Evolutionary conservation across 164 flowering plant species (phyloP).

Genomic region (Liriodendron chinense): DNA sequence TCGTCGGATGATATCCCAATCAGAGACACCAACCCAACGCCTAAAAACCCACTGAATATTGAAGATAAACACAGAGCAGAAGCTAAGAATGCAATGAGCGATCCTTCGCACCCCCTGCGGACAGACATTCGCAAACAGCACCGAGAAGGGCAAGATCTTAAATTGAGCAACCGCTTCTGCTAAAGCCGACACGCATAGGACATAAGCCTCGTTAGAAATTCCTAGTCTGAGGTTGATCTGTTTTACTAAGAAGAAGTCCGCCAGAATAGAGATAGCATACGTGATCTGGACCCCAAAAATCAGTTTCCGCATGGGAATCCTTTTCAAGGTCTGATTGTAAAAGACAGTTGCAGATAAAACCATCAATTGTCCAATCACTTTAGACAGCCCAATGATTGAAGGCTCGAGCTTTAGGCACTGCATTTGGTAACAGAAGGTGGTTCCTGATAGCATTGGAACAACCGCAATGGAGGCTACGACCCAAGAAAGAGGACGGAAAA

Average conservation of each 20-base stretch:
- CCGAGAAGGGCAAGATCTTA: conserved; percentile 74
- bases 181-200: conserved; percentile 67
- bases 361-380: conserved; percentile 68
- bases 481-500: conserved; percentile 68
- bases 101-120: conserved; percentile 86
- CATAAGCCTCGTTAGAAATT: conserved; percentile 64
- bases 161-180: conserved; percentile 79
- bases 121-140: conserved; percentile 67
- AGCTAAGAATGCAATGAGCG: conserved; percentile 76
- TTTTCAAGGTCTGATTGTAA: conserved; percentile 59
- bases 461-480: conserved; percentile 60
- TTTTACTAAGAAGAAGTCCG: conserved; percentile 65
- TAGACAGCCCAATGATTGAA: conserved; percentile 73
- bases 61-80: conserved; percentile 71
- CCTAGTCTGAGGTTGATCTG: conserved; percentile 67
- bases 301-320: conserved; percentile 59
- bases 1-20: conserved; percentile 61
- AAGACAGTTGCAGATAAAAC: conserved; percentile 58
- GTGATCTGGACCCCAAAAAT: conserved; percentile 45
- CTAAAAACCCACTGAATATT: conserved; percentile 68
- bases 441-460: conserved; percentile 78
- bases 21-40: conserved; percentile 63
- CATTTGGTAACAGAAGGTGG: conserved; percentile 84
- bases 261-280: conserved; percentile 66
- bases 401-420: conserved; percentile 68